Conservation (phyloP, 2,329 filamentous ascomycete species). For the Colletotrichum sp. region DNA sequence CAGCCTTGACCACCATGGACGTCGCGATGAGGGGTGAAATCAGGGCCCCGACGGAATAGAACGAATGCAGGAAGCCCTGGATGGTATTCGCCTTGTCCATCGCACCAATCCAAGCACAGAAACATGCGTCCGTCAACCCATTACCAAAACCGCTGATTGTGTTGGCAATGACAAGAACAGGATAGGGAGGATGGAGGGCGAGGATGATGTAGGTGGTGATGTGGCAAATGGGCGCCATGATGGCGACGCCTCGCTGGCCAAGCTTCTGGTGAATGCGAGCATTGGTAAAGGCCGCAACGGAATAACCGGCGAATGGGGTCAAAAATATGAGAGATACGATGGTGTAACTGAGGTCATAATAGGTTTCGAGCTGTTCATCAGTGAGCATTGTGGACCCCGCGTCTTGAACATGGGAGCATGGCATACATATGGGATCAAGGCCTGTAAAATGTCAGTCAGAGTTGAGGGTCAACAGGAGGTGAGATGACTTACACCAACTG, state of each 20-base stretch:
- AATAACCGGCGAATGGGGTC: constrained; percentile 68
- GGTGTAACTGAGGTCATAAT: constrained; percentile 64
- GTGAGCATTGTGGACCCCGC: not conserved
- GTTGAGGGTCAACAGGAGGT: not conserved
- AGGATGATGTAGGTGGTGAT: constrained; percentile 65
- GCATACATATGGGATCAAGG: constrained; percentile 44
- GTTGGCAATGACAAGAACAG: constrained; percentile 66
- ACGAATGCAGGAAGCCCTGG: constrained; percentile 68
- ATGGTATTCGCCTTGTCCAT: constrained; percentile 74
- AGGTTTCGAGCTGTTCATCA: constrained; percentile 56
- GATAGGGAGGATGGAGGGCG: constrained; percentile 67
- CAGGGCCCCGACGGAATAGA: constrained; percentile 69
- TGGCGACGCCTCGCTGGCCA: constrained; percentile 70
- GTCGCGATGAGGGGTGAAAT: constrained; percentile 70
- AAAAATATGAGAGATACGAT: constrained; percentile 69
- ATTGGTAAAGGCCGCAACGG: constrained; percentile 63
- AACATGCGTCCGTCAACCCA: constrained; percentile 61
- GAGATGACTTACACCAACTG: constrained; percentile 53
- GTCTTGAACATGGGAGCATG: no score
- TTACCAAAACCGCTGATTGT: constrained; percentile 71
- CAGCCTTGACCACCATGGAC: constrained; percentile 65
- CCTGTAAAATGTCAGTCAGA: constrained; percentile 23
- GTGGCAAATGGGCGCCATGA: constrained; percentile 66
- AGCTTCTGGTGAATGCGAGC: constrained; percentile 62
- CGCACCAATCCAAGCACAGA: constrained; percentile 59